phyloP scores from a whole-genome alignment of 1,139 yeast genomes.

The Arxiozyma heterogenica region DNA sequence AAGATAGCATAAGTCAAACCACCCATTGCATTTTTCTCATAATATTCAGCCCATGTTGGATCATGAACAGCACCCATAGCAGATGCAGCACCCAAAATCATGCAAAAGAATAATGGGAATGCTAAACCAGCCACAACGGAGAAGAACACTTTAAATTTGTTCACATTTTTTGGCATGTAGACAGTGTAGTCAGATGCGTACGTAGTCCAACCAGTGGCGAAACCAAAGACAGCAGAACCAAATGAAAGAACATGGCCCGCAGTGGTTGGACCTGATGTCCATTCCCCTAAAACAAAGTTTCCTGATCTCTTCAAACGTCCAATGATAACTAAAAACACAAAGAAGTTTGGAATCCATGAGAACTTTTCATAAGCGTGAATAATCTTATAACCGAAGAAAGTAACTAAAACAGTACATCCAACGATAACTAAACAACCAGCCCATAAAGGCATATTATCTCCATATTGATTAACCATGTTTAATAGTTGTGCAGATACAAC shows the following conservation, averaged over 20 bases:
- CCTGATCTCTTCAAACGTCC: conserved; percentile 63
- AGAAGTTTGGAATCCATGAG: conserved; percentile 79
- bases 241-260: conserved; percentile 77
- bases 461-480: conserved; percentile 54
- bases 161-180: conserved; percentile 62
- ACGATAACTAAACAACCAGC: conserved; percentile 77
- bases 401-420: conserved; percentile 57
- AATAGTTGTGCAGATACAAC: conserved; percentile 83
- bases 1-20: conserved; percentile 73
- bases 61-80: conserved; percentile 46
- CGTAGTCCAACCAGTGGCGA: conserved; percentile 93
- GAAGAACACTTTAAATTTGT: conserved; percentile 50
- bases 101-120: conserved; percentile 60
- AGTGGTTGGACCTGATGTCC: conserved; percentile 41
- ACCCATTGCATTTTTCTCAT: conserved; percentile 48
- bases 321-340: conserved; percentile 65
- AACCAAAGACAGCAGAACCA: conserved; percentile 81
- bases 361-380: conserved; percentile 78
- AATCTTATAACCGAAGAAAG: conserved; percentile 76
- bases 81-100: conserved; percentile 82
- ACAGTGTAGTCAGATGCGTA: conserved; percentile 90
- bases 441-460: conserved; percentile 69
- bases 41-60: conserved; percentile 38
- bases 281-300: conserved; percentile 41
- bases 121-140: conserved; percentile 55